These are phyloP conservation scores for Lentinus brumalis DNA, from an alignment of 768 basidiomycete genomes.

Conservation along the genomic window DNA sequence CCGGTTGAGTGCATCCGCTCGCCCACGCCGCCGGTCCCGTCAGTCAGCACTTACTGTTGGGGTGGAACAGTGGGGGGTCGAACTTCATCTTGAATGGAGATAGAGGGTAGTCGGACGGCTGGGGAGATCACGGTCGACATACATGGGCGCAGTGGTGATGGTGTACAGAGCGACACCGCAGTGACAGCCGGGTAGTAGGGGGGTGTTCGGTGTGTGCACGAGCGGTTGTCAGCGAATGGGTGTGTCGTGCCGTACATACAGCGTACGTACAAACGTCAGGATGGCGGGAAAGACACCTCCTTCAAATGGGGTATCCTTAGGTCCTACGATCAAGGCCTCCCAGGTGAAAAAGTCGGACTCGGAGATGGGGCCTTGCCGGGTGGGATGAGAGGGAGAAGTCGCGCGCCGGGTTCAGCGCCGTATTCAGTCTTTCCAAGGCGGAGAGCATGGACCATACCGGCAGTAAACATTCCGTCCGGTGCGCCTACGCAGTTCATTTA, in stretches of 20 bases:
- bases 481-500: slow-evolving; percentile 50
- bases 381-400: background rate
- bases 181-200: background rate
- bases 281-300: slow-evolving; percentile 93
- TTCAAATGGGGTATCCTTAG: slow-evolving; percentile 95
- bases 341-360: slow-evolving; percentile 95
- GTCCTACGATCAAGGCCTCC: slow-evolving; percentile 93
- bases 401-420: background rate
- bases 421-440: slow-evolving; percentile 1
- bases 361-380: slow-evolving; percentile 71
- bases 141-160: background rate
- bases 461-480: slow-evolving; percentile 96
- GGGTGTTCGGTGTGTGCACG: background rate
- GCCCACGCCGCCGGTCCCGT: background rate
- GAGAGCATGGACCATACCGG: slow-evolving; percentile 49
- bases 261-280: slow-evolving; percentile 79
- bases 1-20: background rate
- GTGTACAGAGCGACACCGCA: slow-evolving; percentile 2
- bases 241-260: slow-evolving; percentile 16
- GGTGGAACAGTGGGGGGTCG: slow-evolving; percentile 95
- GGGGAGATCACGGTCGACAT: background rate
- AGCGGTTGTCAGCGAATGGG: slow-evolving; percentile 9
- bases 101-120: slow-evolving; percentile 94
- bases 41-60: slow-evolving; percentile 72
- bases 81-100: slow-evolving; percentile 99